A percentile compares a stretch with the other conserved stretches of the same genome.
phyloP scores from a whole-genome alignment of 768 basidiomycete species.

The Peribolospora baueri region DNA sequence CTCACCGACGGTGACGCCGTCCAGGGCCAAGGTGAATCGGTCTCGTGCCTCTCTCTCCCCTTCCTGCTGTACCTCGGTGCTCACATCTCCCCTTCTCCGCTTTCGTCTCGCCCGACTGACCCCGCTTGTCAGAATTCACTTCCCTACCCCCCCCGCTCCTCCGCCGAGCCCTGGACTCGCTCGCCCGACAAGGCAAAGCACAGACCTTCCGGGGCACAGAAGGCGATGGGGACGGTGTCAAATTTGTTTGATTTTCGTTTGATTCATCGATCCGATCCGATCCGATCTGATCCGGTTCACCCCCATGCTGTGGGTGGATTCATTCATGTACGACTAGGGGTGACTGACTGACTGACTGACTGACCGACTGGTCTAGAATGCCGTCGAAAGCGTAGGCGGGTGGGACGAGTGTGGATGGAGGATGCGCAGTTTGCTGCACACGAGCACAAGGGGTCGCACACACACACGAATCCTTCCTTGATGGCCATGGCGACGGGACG shows the following conservation, averaged over 20 bases:
- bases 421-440: too few species aligned
- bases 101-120: not conserved
- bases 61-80: not conserved
- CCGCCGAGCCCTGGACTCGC: constrained; percentile 18
- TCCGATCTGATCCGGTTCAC: too few species aligned
- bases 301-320: too few species aligned
- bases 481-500: too few species aligned
- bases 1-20: constrained; percentile 21
- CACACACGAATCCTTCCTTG: too few species aligned
- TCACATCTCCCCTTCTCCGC: not conserved
- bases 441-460: too few species aligned
- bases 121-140: constrained; percentile 18
- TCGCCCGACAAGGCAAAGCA: constrained; percentile 22
- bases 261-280: too few species aligned
- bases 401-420: too few species aligned
- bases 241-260: constrained; percentile 16
- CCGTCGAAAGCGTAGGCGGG: too few species aligned
- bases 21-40: constrained; percentile 15
- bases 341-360: too few species aligned
- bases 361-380: too few species aligned
- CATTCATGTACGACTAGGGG: too few species aligned
- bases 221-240: constrained; percentile 22
- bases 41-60: not conserved
- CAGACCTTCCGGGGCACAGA: constrained; percentile 21
- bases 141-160: constrained; percentile 19